A percentile compares a stretch with the other conserved stretches of the same genome.
Evolutionary conservation across 495 filamentous ascomycete species (phyloP).

Genomic region (Aspergillus indologenus): DNA sequence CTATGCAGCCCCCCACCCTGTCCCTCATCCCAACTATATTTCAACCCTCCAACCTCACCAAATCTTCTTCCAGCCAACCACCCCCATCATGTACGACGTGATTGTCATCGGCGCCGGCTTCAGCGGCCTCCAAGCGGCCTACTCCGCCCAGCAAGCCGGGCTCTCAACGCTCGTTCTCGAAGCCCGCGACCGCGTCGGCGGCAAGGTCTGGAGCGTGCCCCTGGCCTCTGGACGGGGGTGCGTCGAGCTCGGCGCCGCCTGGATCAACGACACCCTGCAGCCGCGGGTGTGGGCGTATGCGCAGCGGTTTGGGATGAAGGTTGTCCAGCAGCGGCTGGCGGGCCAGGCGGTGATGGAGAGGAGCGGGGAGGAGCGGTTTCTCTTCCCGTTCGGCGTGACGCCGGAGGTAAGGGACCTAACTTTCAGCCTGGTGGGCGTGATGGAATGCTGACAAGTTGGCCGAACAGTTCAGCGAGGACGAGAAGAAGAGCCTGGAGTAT

Average conservation of each 20-base stretch:
- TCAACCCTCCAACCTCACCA: too few species aligned
- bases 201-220: constrained; percentile 38
- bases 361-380: neutral
- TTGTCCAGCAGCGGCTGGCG: constrained; percentile 38
- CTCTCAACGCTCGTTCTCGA: constrained; percentile 45
- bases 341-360: constrained; percentile 35
- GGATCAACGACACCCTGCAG: constrained; percentile 53
- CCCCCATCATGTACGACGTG: constrained; percentile 28
- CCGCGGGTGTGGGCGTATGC: constrained; percentile 33
- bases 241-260: constrained; percentile 46
- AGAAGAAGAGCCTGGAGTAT: constrained; percentile 18
- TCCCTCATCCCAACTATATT: too few species aligned
- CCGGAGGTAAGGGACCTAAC: constrained; percentile 13
- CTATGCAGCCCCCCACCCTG: too few species aligned
- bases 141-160: constrained; percentile 37
- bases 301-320: constrained; percentile 33
- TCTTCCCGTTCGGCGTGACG: constrained; percentile 12
- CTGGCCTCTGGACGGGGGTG: constrained; percentile 18
- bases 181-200: constrained; percentile 49
- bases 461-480: constrained; percentile 35
- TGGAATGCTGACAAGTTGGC: too few species aligned
- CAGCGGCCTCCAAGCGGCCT: constrained; percentile 48
- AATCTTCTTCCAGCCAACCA: too few species aligned
- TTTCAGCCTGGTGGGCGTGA: too few species aligned
- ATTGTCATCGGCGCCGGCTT: too few species aligned